These are phyloP conservation scores for Erysimum cheiranthoides DNA, from an alignment of 345 rosid genomes.

Conservation along the genomic window DNA sequence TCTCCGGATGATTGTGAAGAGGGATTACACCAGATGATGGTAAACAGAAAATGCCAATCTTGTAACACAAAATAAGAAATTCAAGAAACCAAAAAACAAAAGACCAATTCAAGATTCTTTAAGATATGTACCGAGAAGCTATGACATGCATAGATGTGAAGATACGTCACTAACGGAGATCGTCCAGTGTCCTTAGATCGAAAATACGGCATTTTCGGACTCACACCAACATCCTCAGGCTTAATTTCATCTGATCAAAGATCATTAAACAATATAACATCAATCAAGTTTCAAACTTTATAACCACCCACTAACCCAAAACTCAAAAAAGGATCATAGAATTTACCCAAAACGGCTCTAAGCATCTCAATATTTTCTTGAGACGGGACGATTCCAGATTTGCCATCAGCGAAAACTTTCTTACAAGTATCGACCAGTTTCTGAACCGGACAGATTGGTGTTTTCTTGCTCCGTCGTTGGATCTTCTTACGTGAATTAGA, in stretches of 20 bases:
- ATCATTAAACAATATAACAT: not conserved
- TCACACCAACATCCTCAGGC: slow-evolving; percentile 71
- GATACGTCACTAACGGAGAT: slow-evolving; percentile 64
- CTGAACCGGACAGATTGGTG: slow-evolving; percentile 57
- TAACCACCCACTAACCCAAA: not conserved
- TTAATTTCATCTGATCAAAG: slow-evolving; percentile 60
- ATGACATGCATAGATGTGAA: slow-evolving; percentile 63
- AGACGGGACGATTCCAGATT: slow-evolving; percentile 65
- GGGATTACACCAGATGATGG: slow-evolving; percentile 92
- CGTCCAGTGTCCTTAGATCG: slow-evolving; percentile 4
- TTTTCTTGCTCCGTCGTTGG: slow-evolving; percentile 34
- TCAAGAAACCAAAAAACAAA: not conserved
- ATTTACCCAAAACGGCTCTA: slow-evolving; percentile 71
- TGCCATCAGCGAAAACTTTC: slow-evolving; percentile 63
- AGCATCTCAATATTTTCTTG: slow-evolving; percentile 63
- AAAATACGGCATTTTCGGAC: slow-evolving; percentile 57
- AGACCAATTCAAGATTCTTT: not conserved
- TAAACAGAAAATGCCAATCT: slow-evolving; percentile 96
- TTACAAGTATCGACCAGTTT: slow-evolving; percentile 74
- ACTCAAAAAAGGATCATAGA: not conserved
- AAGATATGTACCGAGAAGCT: slow-evolving; percentile 67
- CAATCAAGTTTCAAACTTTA: not conserved
- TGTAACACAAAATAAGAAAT: slow-evolving; percentile 23
- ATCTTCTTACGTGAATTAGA: slow-evolving; percentile 39
- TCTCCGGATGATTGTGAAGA: slow-evolving; percentile 96